Conservation (phyloP, 306 rosid species). For the Cicer arietinum region DNA sequence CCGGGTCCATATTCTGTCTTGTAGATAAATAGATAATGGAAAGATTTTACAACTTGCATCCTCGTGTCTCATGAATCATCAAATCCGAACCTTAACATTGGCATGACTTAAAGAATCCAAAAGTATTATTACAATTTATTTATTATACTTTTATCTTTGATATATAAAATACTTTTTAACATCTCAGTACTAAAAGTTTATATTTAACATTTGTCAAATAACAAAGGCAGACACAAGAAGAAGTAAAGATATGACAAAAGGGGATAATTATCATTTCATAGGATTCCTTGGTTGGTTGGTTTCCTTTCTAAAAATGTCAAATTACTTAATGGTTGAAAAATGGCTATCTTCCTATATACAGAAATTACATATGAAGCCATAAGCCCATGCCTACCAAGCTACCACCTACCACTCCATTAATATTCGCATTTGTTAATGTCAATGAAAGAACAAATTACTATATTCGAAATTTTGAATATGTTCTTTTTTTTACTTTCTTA, state of each 20-base stretch:
- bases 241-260: conserved; percentile 16
- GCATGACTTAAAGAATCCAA: neutral
- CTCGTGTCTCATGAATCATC: conserved; percentile 26
- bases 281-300: conserved; percentile 48
- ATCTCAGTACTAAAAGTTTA: neutral
- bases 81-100: conserved; percentile 23
- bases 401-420: conserved; percentile 36
- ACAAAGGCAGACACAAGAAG: neutral
- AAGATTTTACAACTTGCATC: conserved; percentile 42
- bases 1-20: conserved; percentile 25
- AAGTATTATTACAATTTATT: neutral
- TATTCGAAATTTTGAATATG: conserved; percentile 39
- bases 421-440: conserved; percentile 40
- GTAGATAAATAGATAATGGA: neutral
- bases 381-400: neutral
- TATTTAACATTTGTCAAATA: neutral
- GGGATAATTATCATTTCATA: conserved; percentile 41
- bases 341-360: conserved; percentile 39
- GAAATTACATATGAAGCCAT: conserved; percentile 51
- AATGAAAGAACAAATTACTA: conserved; percentile 29
- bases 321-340: conserved; percentile 23
- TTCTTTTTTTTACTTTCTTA: conserved; percentile 43
- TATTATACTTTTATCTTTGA: neutral
- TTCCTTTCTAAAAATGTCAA: conserved; percentile 35
- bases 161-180: neutral